A percentile compares a stretch with the other conserved stretches of the same genome.
These are phyloP conservation scores for Cryptococcus deneoformans DNA, from an alignment of 1,284 basidiomycete genomes.

Conservation along the genomic window DNA sequence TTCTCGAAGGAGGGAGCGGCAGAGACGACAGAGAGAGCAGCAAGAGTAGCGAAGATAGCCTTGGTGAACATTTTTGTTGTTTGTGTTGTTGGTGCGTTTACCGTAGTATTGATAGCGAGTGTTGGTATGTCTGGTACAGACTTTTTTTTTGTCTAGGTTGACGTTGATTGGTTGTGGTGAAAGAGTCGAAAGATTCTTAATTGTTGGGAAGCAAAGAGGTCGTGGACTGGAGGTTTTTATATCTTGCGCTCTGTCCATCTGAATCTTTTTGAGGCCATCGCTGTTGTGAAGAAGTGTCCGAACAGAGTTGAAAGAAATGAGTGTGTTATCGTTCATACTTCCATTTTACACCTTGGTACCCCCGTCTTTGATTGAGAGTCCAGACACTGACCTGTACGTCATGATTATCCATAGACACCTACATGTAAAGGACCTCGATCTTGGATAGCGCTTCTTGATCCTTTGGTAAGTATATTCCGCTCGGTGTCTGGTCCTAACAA, in stretches of 20 bases:
- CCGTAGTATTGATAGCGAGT: neutral
- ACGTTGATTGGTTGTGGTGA: neutral
- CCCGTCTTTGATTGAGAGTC: too few relatives aligned
- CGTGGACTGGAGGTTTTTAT: neutral
- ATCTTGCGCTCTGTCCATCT: neutral
- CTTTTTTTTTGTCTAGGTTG: neutral
- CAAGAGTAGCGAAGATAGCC: slow-evolving; percentile 12
- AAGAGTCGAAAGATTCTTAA: neutral
- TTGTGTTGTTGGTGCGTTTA: neutral
- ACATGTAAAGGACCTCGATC: too few relatives aligned
- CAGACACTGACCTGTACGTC: too few relatives aligned
- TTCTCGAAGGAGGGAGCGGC: slow-evolving; percentile 14
- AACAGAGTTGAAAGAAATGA: neutral
- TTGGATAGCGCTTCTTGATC: too few relatives aligned
- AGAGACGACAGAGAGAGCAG: slow-evolving; percentile 11
- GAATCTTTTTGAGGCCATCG: neutral
- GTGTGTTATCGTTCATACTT: too few relatives aligned
- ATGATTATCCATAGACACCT: too few relatives aligned
- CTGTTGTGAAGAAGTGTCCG: neutral
- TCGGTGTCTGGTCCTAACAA: too few relatives aligned
- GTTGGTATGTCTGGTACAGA: neutral
- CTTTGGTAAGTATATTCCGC: too few relatives aligned
- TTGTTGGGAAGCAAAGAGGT: neutral
- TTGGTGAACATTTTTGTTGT: slow-evolving; percentile 15
- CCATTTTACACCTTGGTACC: too few relatives aligned